Conservation (phyloP, 2,329 filamentous ascomycete genomes). For the Apiospora rasikravindrae region DNA sequence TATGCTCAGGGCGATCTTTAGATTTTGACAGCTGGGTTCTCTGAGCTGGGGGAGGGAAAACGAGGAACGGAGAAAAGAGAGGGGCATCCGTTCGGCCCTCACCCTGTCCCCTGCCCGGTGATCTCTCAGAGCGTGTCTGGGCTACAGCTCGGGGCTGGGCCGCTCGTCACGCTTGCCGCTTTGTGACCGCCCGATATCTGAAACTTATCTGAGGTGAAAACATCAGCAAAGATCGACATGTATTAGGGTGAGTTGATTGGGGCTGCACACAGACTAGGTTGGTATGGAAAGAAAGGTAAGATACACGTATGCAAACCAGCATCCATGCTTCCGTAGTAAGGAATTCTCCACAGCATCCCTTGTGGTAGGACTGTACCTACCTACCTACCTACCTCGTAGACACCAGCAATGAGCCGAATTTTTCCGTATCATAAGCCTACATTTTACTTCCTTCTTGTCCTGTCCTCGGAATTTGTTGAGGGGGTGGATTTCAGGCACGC, state of each 20-base stretch:
- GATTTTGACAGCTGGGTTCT: constrained; percentile 12
- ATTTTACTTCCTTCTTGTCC: neutral
- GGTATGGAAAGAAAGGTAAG: neutral
- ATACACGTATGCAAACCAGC: neutral
- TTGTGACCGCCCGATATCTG: constrained; percentile 1
- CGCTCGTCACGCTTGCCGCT: neutral
- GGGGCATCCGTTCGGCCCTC: neutral
- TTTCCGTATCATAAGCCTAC: neutral
- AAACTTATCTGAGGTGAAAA: constrained; percentile 12
- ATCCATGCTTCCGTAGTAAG: neutral
- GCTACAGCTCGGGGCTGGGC: neutral
- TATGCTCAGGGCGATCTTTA: constrained; percentile 5
- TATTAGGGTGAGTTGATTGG: neutral
- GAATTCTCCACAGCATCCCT: neutral
- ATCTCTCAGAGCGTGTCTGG: neutral
- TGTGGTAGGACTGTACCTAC: neutral
- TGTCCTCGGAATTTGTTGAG: neutral
- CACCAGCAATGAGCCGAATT: neutral
- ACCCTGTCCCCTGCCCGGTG: neutral
- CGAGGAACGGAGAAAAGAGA: constrained; percentile 3
- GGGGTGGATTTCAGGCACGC: neutral
- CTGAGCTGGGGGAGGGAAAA: constrained; percentile 3
- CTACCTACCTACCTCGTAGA: too few species aligned
- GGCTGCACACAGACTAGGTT: neutral
- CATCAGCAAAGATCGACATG: neutral